Percentiles rank a stretch among this genome's conserved stretches.
Evolutionary conservation across 2,329 filamentous ascomycete species (phyloP).

Genomic region (Aquanectria penicillioides): DNA sequence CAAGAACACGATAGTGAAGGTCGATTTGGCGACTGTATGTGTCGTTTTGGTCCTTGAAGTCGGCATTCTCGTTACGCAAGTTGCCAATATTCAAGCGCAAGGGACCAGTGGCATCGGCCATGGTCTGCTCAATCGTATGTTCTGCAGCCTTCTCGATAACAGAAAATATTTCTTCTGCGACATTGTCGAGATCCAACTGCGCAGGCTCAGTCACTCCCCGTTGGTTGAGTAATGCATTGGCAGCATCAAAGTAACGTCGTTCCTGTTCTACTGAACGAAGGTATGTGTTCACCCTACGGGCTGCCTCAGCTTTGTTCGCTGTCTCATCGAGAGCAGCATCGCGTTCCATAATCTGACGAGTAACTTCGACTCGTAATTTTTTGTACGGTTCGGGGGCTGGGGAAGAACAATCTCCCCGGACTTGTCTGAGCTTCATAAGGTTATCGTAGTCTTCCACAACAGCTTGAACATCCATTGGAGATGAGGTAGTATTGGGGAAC

Average conservation of each 20-base stretch:
- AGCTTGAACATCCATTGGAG: conserved; percentile 38
- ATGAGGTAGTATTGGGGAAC: conserved; percentile 46
- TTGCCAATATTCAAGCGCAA: conserved; percentile 41
- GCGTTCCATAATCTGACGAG: conserved; percentile 48
- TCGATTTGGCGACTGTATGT: conserved; percentile 42
- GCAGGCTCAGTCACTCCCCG: background rate
- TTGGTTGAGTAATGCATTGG: conserved; percentile 5
- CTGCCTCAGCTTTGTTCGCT: conserved; percentile 33
- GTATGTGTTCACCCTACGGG: conserved; percentile 38
- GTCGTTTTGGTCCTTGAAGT: conserved; percentile 39
- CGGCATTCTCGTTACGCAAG: conserved; percentile 22
- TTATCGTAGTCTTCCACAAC: conserved; percentile 45
- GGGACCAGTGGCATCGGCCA: conserved; percentile 44
- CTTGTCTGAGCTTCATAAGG: conserved; percentile 42
- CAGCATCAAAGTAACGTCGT: conserved; percentile 28
- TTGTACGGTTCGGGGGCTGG: conserved; percentile 37
- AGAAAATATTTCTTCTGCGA: conserved; percentile 40
- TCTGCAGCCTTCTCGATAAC: conserved; percentile 46
- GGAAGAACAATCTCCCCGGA: conserved; percentile 28
- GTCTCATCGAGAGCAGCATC: conserved; percentile 39
- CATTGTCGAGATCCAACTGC: conserved; percentile 12
- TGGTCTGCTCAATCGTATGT: conserved; percentile 45
- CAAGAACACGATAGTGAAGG: conserved; percentile 33
- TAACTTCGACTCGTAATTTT: conserved; percentile 44
- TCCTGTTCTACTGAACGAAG: conserved; percentile 40